A percentile compares a stretch with the other conserved stretches of the same genome.
phyloP scores from a whole-genome alignment of 208 protist species.

The Herpetomonas tarakana region DNA sequence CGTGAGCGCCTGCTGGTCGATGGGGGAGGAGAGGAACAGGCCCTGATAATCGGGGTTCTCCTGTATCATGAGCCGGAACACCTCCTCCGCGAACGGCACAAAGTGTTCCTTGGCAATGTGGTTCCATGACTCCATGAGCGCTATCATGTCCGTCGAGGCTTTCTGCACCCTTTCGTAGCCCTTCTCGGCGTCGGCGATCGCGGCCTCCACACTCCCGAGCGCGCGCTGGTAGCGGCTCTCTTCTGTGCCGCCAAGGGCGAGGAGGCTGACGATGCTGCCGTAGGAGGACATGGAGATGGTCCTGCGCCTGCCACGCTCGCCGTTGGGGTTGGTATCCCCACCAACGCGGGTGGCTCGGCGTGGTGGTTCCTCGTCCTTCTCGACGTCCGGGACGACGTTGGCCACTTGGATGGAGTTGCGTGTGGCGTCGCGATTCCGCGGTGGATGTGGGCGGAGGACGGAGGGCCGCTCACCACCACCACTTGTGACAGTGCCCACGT shows the following conservation, averaged over 20 bases:
- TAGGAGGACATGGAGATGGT: too few species aligned
- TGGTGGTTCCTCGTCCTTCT: too few species aligned
- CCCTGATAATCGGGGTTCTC: constrained; percentile 8
- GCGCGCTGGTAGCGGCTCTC: constrained; percentile 8
- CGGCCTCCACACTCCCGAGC: constrained; percentile 5
- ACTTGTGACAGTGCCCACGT: too few species aligned
- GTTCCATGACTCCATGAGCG: constrained; percentile 23
- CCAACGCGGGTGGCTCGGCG: too few species aligned
- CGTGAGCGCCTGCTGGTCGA: constrained; percentile 8
- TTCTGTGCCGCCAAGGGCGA: not conserved
- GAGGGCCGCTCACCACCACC: too few species aligned
- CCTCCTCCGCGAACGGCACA: constrained; percentile 12
- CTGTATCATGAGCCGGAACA: constrained; percentile 13
- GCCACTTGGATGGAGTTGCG: too few species aligned
- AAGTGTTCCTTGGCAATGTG: constrained; percentile 13
- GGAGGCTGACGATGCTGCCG: not conserved
- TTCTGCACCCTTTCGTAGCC: constrained; percentile 11
- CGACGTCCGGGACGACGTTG: too few species aligned
- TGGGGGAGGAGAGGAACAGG: constrained; percentile 5
- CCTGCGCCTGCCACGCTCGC: too few species aligned
- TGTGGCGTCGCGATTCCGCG: too few species aligned
- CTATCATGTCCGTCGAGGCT: constrained; percentile 1
- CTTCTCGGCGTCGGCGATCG: constrained; percentile 6
- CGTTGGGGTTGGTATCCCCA: too few species aligned
- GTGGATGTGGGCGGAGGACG: too few species aligned